Evolutionary conservation across 2,329 filamentous ascomycete genomes (phyloP), one percentile per base, ranked within the genome.

Genomic region (Dactylellina sp.): DNA sequence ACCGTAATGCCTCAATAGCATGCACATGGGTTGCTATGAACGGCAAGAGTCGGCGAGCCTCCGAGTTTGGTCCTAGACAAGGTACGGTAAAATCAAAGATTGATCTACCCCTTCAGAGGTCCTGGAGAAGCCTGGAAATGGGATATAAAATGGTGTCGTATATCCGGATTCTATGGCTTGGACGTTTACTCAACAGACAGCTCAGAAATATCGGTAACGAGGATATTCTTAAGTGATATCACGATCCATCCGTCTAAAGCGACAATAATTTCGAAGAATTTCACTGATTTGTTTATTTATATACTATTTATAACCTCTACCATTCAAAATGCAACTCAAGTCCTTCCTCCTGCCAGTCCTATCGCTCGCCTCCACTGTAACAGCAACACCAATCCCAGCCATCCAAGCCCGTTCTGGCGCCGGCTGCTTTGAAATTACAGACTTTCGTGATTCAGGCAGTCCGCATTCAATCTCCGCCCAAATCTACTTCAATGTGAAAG

Each of bases 391-490:
- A 39, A 28, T 63, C 18, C 53, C 68, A 3, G 20, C 46, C 18
- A 24, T 68, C 16, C 9, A 60, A 52, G n/a, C 63, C 4, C 68
- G 68, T 28, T 64, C 68, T n/a, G 25, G 16, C 11, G 16, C 52
- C n/a, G 68, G 68, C 14, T 64, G 52, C 47, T 72, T 72, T 46
- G 60, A 57, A 44, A 53, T 71, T 18, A 60, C 59, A 22, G 12
- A 47, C 11, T 72, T 72, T 47, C 52, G 60, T 5, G 59, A 72
- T 47, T 64, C 59, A 12, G 68, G 68, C 18, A 46, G 14, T 18
- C 68, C 68, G 16, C 68, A 72, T 18, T 72, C 68, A 5, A 60
- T 72, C 60, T 53, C 44, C 25, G 68, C 68, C 16, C 37, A 18
- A 25, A 44, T 72, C 35, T 59, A 53, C 47, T 65, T 72, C 46